phyloP scores from a whole-genome alignment of 345 rosid genomes.

The Turritis glabra region DNA sequence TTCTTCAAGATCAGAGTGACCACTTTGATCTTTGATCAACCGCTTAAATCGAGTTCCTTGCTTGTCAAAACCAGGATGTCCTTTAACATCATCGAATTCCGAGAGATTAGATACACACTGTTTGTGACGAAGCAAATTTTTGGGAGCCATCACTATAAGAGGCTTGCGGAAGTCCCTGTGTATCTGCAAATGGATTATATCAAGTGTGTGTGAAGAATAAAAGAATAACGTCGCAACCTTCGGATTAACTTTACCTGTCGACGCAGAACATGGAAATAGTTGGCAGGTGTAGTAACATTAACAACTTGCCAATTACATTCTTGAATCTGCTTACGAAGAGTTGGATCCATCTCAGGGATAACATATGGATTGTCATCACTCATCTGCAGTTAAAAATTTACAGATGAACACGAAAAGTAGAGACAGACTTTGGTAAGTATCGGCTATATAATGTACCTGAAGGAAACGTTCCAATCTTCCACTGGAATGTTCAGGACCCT shows the following conservation, averaged over 20 bases:
- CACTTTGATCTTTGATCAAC: conserved; percentile 80
- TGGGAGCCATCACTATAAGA: conserved; percentile 83
- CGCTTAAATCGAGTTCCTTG: conserved; percentile 96
- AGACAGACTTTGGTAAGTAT: neutral
- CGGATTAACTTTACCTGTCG: conserved; percentile 55
- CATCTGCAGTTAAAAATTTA: conserved; percentile 50
- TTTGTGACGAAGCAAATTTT: conserved; percentile 87
- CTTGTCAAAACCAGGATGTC: conserved; percentile 89
- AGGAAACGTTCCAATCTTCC: conserved; percentile 74
- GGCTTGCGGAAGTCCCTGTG: conserved; percentile 96
- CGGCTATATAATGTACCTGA: conserved; percentile 44
- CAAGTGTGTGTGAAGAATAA: neutral
- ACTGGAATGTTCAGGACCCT: conserved; percentile 90
- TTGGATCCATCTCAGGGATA: conserved; percentile 82
- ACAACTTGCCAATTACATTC: conserved; percentile 87
- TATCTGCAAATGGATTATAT: conserved; percentile 48
- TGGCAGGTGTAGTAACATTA: conserved; percentile 86
- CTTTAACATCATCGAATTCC: conserved; percentile 90
- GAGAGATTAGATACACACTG: conserved; percentile 82
- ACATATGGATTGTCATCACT: conserved; percentile 76
- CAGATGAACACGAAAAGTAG: neutral
- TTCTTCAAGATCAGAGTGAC: conserved; percentile 73
- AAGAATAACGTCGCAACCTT: neutral
- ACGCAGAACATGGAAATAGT: conserved; percentile 78
- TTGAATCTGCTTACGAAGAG: conserved; percentile 73